Evolutionary conservation across 2,329 filamentous ascomycete species (phyloP).

Genomic region (Botrytis aclada): DNA sequence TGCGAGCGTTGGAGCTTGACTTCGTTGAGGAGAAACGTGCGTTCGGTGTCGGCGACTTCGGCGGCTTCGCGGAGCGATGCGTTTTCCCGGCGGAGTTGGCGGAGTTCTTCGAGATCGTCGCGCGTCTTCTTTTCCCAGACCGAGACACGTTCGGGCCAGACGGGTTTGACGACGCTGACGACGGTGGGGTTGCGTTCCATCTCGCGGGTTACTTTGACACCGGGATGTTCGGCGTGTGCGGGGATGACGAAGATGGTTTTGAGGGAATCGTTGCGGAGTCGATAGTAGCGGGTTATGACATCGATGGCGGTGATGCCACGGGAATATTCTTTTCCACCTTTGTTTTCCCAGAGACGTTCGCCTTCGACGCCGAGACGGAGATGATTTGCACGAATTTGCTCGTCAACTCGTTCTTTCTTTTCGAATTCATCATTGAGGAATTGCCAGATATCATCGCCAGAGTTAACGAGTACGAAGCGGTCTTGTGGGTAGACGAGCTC

Average conservation of each 20-base stretch:
- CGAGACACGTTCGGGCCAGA: slow-evolving; percentile 32
- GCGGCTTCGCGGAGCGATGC: background rate
- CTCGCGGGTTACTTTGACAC: slow-evolving; percentile 44
- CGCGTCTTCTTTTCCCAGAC: slow-evolving; percentile 32
- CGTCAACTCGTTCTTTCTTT: slow-evolving; percentile 34
- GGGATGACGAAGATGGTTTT: slow-evolving; percentile 53
- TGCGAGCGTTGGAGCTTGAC: background rate
- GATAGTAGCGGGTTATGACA: slow-evolving; percentile 51
- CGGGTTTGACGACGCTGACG: slow-evolving; percentile 34
- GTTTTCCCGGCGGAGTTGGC: slow-evolving; percentile 8
- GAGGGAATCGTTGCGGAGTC: slow-evolving; percentile 43
- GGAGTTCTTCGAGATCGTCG: slow-evolving; percentile 25
- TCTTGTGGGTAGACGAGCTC: slow-evolving; percentile 55
- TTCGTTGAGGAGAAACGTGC: slow-evolving; percentile 8
- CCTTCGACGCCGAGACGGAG: slow-evolving; percentile 43
- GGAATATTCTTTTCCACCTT: slow-evolving; percentile 26
- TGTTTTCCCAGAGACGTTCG: slow-evolving; percentile 34
- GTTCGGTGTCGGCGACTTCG: slow-evolving; percentile 6
- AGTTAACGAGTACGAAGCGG: slow-evolving; percentile 53
- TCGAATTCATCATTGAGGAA: slow-evolving; percentile 48
- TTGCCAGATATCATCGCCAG: slow-evolving; percentile 49
- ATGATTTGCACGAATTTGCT: slow-evolving; percentile 43
- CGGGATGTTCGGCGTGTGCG: slow-evolving; percentile 47
- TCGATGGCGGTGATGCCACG: slow-evolving; percentile 49
- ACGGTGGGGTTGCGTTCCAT: slow-evolving; percentile 46